These are phyloP conservation scores for Cryptococcus sp. DNA, from an alignment of 1,284 basidiomycete genomes.

Conservation along the genomic window DNA sequence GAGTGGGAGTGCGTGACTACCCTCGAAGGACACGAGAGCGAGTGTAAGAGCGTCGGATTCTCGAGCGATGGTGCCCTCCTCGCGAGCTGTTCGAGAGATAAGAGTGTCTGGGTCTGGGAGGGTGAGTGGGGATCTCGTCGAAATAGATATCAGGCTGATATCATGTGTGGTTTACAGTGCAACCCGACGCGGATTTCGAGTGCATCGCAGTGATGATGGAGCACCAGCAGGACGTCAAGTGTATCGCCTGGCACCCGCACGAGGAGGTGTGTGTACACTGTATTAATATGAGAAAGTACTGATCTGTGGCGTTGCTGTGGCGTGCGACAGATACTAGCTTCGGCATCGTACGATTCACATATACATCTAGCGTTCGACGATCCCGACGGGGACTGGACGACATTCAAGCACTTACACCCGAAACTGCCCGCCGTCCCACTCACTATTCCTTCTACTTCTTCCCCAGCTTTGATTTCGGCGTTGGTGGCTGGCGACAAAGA, in stretches of 20 bases:
- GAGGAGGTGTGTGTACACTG: slow-evolving; percentile 71
- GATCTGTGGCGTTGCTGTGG: slow-evolving; percentile 27
- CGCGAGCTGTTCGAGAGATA: slow-evolving; percentile 92
- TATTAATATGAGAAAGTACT: background rate
- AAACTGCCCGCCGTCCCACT: slow-evolving; percentile 60
- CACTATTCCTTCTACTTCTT: slow-evolving; percentile 19
- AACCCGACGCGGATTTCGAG: slow-evolving; percentile 92
- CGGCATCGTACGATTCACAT: slow-evolving; percentile 94
- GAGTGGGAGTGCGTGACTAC: slow-evolving; percentile 65
- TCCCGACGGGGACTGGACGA: slow-evolving; percentile 92
- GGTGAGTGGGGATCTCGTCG: slow-evolving; percentile 57
- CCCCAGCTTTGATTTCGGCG: slow-evolving; percentile 12
- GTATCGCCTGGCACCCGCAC: slow-evolving; percentile 88
- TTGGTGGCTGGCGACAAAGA: slow-evolving; percentile 28
- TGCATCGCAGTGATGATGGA: slow-evolving; percentile 96
- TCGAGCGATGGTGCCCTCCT: slow-evolving; percentile 75
- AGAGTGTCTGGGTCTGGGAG: slow-evolving; percentile 99
- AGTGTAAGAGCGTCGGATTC: slow-evolving; percentile 94
- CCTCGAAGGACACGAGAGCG: slow-evolving; percentile 94
- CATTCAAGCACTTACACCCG: slow-evolving; percentile 75
- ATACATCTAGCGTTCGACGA: slow-evolving; percentile 95
- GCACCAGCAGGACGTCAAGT: slow-evolving; percentile 95
- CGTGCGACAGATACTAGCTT: slow-evolving; percentile 78
- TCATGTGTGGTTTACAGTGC: slow-evolving; percentile 58
- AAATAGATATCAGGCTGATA: background rate